Evolutionary conservation across 768 basidiomycete species (phyloP).

Genomic region (Lactarius trivialis): DNA sequence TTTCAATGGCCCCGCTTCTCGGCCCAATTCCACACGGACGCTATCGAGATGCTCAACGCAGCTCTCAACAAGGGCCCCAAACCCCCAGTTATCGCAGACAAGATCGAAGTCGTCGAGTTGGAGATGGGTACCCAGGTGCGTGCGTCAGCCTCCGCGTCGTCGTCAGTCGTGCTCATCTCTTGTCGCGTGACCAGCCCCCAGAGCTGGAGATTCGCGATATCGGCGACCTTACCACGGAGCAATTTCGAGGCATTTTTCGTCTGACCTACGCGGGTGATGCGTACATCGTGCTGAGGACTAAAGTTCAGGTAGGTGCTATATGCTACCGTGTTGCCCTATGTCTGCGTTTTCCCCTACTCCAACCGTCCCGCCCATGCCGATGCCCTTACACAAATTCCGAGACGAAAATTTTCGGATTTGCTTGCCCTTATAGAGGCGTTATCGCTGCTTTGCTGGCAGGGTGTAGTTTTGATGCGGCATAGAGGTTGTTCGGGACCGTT

Average conservation of each 20-base stretch:
- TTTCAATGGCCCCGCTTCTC: constrained; percentile 98
- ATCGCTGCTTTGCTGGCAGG: background rate
- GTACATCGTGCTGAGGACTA: constrained; percentile 76
- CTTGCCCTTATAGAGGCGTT: background rate
- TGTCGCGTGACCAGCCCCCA: constrained; percentile 61
- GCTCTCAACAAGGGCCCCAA: constrained; percentile 96
- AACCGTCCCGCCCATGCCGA: background rate
- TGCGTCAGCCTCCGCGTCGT: constrained; percentile 8
- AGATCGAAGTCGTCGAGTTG: constrained; percentile 96
- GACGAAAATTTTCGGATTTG: background rate
- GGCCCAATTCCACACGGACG: constrained; percentile 93
- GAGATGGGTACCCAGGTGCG: constrained; percentile 95
- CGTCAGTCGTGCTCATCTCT: background rate
- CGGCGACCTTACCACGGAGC: constrained; percentile 90
- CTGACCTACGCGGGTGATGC: constrained; percentile 94
- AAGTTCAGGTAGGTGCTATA: constrained; percentile 71
- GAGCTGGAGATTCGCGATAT: constrained; percentile 97
- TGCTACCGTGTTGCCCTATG: background rate
- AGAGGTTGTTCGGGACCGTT: background rate
- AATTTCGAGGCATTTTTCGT: constrained; percentile 95
- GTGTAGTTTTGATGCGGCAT: background rate
- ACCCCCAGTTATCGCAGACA: constrained; percentile 94
- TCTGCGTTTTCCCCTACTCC: background rate
- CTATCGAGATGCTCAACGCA: constrained; percentile 93
- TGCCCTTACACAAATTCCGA: background rate